Conservation (phyloP, 768 basidiomycete species). For the Collybia sordida region DNA sequence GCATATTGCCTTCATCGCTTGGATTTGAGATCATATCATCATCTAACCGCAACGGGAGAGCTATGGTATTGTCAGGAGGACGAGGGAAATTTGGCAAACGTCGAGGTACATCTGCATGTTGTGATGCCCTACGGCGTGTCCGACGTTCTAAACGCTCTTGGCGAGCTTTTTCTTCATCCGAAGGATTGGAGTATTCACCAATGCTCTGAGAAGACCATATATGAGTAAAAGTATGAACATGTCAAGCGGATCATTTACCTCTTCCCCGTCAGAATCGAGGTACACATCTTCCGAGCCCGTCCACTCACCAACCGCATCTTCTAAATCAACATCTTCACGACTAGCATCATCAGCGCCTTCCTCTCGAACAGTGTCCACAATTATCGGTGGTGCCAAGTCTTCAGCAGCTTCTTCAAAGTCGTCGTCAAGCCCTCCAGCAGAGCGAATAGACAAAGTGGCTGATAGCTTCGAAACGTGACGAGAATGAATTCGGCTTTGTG, state of each 20-base stretch:
- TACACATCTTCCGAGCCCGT: constrained; percentile 78
- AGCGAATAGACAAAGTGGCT: constrained; percentile 63
- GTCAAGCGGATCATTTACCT: constrained; percentile 43
- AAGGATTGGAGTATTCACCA: constrained; percentile 89
- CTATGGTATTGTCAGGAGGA: constrained; percentile 57
- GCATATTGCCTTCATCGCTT: constrained; percentile 67
- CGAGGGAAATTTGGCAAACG: constrained; percentile 79
- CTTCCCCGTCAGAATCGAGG: constrained; percentile 57
- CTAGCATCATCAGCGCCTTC: constrained; percentile 12
- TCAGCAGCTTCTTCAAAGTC: constrained; percentile 27
- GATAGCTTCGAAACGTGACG: constrained; percentile 69
- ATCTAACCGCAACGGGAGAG: constrained; percentile 35
- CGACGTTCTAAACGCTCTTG: constrained; percentile 65
- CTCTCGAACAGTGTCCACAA: constrained; percentile 1
- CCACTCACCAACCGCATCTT: constrained; percentile 68
- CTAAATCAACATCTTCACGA: constrained; percentile 23
- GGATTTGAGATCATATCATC: constrained; percentile 85
- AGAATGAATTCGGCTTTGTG: constrained; percentile 58
- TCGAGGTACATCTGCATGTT: constrained; percentile 62
- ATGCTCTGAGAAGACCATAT: constrained; percentile 53
- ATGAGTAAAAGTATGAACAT: constrained; percentile 11
- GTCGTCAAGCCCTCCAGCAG: constrained; percentile 53
- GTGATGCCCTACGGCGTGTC: constrained; percentile 46
- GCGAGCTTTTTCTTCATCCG: constrained; percentile 83
- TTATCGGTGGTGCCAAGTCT: constrained; percentile 8